Evolutionary conservation across 345 rosid species (phyloP).

Genomic region (Zanthoxylum bungeanum): DNA sequence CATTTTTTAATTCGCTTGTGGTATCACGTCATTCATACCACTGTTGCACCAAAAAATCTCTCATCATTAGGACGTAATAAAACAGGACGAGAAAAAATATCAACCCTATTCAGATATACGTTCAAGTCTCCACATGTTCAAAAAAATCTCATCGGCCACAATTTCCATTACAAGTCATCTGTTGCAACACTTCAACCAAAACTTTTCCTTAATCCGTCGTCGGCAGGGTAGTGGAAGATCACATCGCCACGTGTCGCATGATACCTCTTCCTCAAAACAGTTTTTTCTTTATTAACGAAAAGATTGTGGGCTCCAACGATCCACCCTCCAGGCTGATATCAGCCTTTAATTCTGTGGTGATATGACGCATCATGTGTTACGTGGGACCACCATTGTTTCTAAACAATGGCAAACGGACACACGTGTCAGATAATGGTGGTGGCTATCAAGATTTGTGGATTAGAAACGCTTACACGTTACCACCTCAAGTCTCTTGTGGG

Average conservation of each 20-base stretch:
- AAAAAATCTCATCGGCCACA: too few relatives aligned
- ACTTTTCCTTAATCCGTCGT: background rate
- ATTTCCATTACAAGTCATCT: too few relatives aligned
- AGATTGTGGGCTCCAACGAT: background rate
- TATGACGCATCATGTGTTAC: background rate
- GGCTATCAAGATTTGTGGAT: conserved; percentile 21
- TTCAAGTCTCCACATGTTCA: too few relatives aligned
- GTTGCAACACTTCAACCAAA: too few relatives aligned
- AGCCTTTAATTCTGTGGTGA: conserved; percentile 3
- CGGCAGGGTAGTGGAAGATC: conserved; percentile 9
- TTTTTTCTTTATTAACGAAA: too few relatives aligned
- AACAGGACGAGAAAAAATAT: too few relatives aligned
- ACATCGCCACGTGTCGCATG: conserved; percentile 9
- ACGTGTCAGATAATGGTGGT: background rate
- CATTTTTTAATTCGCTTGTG: too few relatives aligned
- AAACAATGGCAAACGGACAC: background rate
- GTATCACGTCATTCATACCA: too few relatives aligned
- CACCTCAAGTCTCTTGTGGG: conserved; percentile 11
- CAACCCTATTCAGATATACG: too few relatives aligned
- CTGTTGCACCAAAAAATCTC: too few relatives aligned
- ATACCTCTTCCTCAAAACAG: background rate
- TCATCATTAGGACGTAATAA: too few relatives aligned
- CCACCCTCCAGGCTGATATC: background rate
- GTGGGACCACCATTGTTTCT: conserved; percentile 7
- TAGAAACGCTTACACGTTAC: conserved; percentile 7